Evolutionary conservation across 805 yeast genomes (phyloP), one percentile per base, ranked within the genome.

Genomic region (Jamesozyma jinghongensis): DNA sequence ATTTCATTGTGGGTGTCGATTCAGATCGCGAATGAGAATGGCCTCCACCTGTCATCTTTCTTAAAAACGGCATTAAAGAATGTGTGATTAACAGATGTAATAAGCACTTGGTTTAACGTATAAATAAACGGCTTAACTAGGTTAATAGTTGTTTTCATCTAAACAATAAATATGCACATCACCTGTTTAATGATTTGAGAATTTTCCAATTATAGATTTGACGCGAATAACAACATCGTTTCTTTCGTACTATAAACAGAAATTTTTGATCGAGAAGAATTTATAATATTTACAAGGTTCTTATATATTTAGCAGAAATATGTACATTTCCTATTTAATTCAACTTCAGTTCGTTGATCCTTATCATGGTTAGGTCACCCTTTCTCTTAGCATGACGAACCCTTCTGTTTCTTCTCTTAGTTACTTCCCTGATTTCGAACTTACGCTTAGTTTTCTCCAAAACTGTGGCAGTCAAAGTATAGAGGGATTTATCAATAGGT

Each of bases 401-500:
- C 69, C 81, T 80, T 71, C 87, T 80, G 49, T 80, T 70, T 68
- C 95, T 79, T 64, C 90, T 74, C 59, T 85, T 82, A 22, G 94
- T 81, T 44, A 75, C 76, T 56, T 80, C 85, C 56, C 75, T 77
- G 26, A 79, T 70, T 51, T 79, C 75, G 69, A 80, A 77, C 42
- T 86, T 86, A 48, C 82, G 80, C 51, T 83, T 77, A 2, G 95
- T 82, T 67, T 84, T 83, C 57, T 87, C 96, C n/a, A 81, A 60
- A 32, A 88, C 85, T n/a, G 75, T 74, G 17, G 87, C 97, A 49
- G 73, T 78, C 50, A 88, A 68, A 3, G 74, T 63, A 58, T 72
- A 81, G 3, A 79, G 59, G 1, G 65, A 50, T 12, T 75, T 69
- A 48, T 75, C 75, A 37, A 81, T 66, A 17, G 77, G 71, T 37